Base-by-base conservation (phyloP, 306 rosid species). In the Vachellia pachyceras region DNA sequence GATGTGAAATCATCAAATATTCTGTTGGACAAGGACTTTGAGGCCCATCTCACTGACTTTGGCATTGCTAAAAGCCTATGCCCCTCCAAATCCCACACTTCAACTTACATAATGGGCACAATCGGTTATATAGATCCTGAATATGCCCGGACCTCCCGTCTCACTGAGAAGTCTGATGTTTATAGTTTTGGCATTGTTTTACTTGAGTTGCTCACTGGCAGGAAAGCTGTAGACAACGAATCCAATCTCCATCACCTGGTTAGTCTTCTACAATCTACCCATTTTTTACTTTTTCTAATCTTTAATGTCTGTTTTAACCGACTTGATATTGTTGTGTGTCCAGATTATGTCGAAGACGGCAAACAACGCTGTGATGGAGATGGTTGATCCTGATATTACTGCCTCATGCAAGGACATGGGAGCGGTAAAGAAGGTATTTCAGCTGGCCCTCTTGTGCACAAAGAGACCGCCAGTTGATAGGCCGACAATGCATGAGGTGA, bases 121-220 rank as follows among this genome's bases (percentile, higher is more conserved):
- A 93, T 93, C 44, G 97, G 97, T 77, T 93, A 93, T 75, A 93
- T 93, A 23, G 97, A 93, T 55, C 97, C 97, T 0, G 97, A 93
- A 81, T 93, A 93, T 74, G 97, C 96, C 18, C 87, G 97, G 47
- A 93, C 97, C 25, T 88, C 96, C 18, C 88, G 96, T 41, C 97
- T 93, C 61, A 93, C 92, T 13, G 97, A 91, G 84, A 93, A 93
- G 75, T 93, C 97, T 1, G 97, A 93, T 79, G 92, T 93, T 10
- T 93, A 93, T 76, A 91, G 97, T 82, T 93, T 87, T 10, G 97
- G 97, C 25, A 83, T 93, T 25, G 97, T 93, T 50, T 86, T 93
- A 15, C 96, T 93, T 20, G 97, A 93, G 84, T 82, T 93, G 76
- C 90, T 93, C 35, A 93, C 97, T 0, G 96, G 97, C 63, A 82